Percentiles rank a stretch among this genome's conserved stretches.
Evolutionary conservation across 164 flowering plant genomes (phyloP).

Genomic region (Chloranthus sessilifolius): DNA sequence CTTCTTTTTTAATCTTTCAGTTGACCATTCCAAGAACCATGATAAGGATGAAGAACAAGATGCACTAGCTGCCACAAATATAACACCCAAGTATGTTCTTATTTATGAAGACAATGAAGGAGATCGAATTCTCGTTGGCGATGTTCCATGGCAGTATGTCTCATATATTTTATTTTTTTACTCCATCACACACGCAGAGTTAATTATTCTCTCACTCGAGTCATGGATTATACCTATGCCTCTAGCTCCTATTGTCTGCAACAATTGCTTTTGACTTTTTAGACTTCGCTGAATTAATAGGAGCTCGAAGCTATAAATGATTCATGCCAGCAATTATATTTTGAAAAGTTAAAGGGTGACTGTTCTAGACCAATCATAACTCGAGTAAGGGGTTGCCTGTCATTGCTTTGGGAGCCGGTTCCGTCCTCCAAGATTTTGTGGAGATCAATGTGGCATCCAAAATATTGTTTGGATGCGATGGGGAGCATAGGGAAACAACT

Average conservation of each 20-base stretch:
- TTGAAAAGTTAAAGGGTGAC: no score
- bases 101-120: constrained; percentile 17
- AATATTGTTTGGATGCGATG: no score
- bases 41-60: constrained; percentile 1
- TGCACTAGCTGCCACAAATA: no score
- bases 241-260: background rate
- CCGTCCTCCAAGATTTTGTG: no score
- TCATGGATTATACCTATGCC: background rate
- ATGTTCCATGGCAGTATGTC: constrained; percentile 8
- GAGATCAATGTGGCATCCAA: no score
- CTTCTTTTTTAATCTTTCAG: background rate
- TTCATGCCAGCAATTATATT: background rate
- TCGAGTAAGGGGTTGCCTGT: no score
- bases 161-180: background rate
- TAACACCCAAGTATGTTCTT: constrained; percentile 6
- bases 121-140: constrained; percentile 13
- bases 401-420: no score
- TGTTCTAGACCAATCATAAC: no score
- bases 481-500: no score
- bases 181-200: background rate
- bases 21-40: constrained; percentile 6
- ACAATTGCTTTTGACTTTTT: background rate
- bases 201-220: no score
- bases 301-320: no score
- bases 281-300: background rate